Percentiles rank a stretch among this genome's conserved stretches.
phyloP scores from a whole-genome alignment of 768 basidiomycete genomes.

The Kwoniella botswanensis region DNA sequence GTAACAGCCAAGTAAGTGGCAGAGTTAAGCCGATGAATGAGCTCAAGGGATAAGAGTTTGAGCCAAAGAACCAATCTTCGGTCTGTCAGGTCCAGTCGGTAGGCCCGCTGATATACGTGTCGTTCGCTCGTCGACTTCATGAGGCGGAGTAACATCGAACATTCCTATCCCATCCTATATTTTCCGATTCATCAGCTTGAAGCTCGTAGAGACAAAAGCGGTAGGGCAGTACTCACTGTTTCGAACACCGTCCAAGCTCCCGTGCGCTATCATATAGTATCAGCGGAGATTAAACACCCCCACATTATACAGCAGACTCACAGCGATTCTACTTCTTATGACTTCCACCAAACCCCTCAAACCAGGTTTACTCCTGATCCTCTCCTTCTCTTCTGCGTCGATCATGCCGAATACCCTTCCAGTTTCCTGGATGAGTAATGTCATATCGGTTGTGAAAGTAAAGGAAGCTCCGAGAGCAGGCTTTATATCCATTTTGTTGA shows the following conservation, averaged over 20 bases:
- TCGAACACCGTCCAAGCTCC: conserved; percentile 49
- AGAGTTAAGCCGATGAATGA: too few species aligned
- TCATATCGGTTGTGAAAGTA: conserved; percentile 47
- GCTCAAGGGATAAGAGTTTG: conserved; percentile 33
- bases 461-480: conserved; percentile 51
- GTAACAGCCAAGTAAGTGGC: neutral
- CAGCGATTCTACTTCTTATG: conserved; percentile 49
- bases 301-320: conserved; percentile 26
- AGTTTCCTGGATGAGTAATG: conserved; percentile 51
- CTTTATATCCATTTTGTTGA: conserved; percentile 49
- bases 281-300: conserved; percentile 6
- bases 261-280: conserved; percentile 19
- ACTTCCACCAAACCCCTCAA: conserved; percentile 53
- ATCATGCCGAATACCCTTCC: conserved; percentile 49
- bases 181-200: neutral
- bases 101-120: conserved; percentile 39
- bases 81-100: conserved; percentile 30
- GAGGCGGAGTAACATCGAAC: conserved; percentile 42
- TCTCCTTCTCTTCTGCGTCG: conserved; percentile 47
- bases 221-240: conserved; percentile 35
- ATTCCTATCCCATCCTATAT: conserved; percentile 43
- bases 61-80: conserved; percentile 31
- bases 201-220: neutral
- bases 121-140: conserved; percentile 41
- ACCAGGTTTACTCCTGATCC: conserved; percentile 36